Conservation (phyloP, 2,329 filamentous ascomycete genomes). For the Ophiostoma ulmi region DNA sequence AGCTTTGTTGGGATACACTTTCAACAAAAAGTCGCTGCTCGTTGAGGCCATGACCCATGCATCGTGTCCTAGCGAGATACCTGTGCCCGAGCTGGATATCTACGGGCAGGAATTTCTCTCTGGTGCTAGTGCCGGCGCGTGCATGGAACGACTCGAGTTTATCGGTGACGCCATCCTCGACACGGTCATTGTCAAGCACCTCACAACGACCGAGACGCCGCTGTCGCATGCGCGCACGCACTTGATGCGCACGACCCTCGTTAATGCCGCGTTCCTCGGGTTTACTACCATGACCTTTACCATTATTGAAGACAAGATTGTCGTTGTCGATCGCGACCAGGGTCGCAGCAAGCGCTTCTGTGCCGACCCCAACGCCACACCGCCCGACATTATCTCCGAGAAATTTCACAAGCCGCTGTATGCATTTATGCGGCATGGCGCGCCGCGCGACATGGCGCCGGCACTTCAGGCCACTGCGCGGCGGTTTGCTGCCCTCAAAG, state of each 20-base stretch:
- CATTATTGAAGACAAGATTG: slow-evolving; percentile 26
- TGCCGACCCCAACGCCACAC: neutral
- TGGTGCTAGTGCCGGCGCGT: slow-evolving; percentile 37
- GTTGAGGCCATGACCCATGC: slow-evolving; percentile 77
- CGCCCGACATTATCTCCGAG: neutral
- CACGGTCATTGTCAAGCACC: slow-evolving; percentile 55
- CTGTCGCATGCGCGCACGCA: slow-evolving; percentile 62
- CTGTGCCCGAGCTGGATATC: slow-evolving; percentile 24
- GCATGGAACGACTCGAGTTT: slow-evolving; percentile 75
- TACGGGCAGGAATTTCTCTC: neutral
- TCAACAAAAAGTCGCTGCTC: slow-evolving; percentile 62
- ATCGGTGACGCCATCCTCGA: slow-evolving; percentile 84
- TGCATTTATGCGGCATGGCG: slow-evolving; percentile 61
- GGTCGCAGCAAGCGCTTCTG: neutral
- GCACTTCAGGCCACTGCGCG: slow-evolving; percentile 33
- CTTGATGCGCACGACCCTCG: slow-evolving; percentile 65
- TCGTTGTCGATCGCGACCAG: slow-evolving; percentile 23
- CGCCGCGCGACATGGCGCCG: slow-evolving; percentile 43
- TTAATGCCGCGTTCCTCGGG: slow-evolving; percentile 74
- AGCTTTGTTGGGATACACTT: slow-evolving; percentile 63
- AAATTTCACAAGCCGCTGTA: slow-evolving; percentile 47
- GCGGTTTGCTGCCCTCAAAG: slow-evolving; percentile 47
- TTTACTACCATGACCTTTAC: slow-evolving; percentile 63
- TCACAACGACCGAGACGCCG: slow-evolving; percentile 32
- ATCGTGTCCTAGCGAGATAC: slow-evolving; percentile 45